Evolutionary conservation across 1,284 basidiomycete genomes (phyloP).

Genomic region (Neotropicomus parvogracilis): DNA sequence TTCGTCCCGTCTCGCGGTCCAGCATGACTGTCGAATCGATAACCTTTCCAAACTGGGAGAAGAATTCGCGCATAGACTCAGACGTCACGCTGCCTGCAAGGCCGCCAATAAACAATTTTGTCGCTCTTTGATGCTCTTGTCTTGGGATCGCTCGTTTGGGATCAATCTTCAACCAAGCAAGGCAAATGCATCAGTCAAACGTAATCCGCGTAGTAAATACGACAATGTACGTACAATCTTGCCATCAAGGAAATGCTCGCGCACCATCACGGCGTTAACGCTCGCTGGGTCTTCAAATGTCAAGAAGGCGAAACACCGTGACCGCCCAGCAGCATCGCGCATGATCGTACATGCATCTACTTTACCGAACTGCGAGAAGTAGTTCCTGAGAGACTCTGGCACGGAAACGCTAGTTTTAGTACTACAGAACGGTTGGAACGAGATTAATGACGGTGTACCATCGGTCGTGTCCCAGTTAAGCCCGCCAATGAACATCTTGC

Average conservation of each 20-base stretch:
- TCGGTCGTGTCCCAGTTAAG: slow-evolving; percentile 97
- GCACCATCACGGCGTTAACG: slow-evolving; percentile 86
- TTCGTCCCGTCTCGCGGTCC: slow-evolving; percentile 92
- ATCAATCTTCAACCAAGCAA: slow-evolving; percentile 71
- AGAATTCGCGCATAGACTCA: slow-evolving; percentile 89
- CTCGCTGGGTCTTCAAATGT: slow-evolving; percentile 86
- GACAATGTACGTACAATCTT: slow-evolving; percentile 70
- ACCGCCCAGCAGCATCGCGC: slow-evolving; percentile 88
- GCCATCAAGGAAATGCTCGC: slow-evolving; percentile 88
- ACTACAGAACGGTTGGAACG: slow-evolving; percentile 34
- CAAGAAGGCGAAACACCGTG: slow-evolving; percentile 91
- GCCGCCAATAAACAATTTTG: slow-evolving; percentile 94
- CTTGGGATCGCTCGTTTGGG: slow-evolving; percentile 98
- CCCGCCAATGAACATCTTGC: slow-evolving; percentile 98
- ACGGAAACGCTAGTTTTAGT: slow-evolving; percentile 36
- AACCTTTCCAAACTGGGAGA: slow-evolving; percentile 88
- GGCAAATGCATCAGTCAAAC: slow-evolving; percentile 22
- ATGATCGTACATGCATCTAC: slow-evolving; percentile 93
- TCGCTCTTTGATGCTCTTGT: slow-evolving; percentile 87
- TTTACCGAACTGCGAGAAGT: slow-evolving; percentile 88
- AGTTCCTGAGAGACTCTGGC: slow-evolving; percentile 76
- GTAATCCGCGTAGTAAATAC: slow-evolving; percentile 26
- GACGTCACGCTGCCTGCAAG: slow-evolving; percentile 89
- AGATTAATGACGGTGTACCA: slow-evolving; percentile 52
- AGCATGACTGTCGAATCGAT: slow-evolving; percentile 99